Base-by-base conservation (phyloP, 2,329 filamentous ascomycete genomes). In the Fusarium fracticaudum region DNA sequence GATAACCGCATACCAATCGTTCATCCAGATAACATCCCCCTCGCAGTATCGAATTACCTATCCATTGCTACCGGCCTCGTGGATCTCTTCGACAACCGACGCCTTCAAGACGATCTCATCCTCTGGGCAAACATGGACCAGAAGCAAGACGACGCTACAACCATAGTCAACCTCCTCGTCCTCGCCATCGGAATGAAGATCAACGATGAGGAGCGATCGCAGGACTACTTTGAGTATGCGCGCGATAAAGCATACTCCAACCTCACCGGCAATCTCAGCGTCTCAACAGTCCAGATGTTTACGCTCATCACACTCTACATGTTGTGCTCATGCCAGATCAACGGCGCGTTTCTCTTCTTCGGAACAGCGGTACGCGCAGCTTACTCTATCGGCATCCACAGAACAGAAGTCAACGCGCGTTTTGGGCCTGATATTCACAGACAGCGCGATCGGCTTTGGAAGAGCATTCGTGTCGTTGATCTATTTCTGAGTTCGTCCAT, bases 301-400 rank as follows among this genome's bases (percentile, higher is more conserved):
- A 80, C 85, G 1, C 83, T 89, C 20, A 81, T 88, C 41, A 87
- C 87, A 1, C 72, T 89, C 13, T 88, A 88, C 79, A 88, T 88
- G 85, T 85, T 89, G 8, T 85, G 85, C 35, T 84, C 87, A 8
- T 88, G 86, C 60, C 87, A 89, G 75, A 87, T 89, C 76, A 89
- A 88, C 64, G 86, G 86, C 4, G 86, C 86, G 0, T 89, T 88
- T 54, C 76, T 89, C 6, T 87, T 88, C 76, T 88, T 89, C 24
- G 87, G 87, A 13, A 85, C 88, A 12, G 86, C 87, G 0, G 87
- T 85, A 0, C 83, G 87, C 5, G 86, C 87, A 1, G 87, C 87
- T 0, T 88, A 89, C 65, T 86, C 87, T 0, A 85, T 89, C 20
- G 87, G 87, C 0, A 79, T 89, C 10, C 87, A 89, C 69, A 81